These are phyloP conservation scores for Paralagenidium karlingii DNA, from an alignment of 352 stramenopile genomes.

Conservation along the genomic window DNA sequence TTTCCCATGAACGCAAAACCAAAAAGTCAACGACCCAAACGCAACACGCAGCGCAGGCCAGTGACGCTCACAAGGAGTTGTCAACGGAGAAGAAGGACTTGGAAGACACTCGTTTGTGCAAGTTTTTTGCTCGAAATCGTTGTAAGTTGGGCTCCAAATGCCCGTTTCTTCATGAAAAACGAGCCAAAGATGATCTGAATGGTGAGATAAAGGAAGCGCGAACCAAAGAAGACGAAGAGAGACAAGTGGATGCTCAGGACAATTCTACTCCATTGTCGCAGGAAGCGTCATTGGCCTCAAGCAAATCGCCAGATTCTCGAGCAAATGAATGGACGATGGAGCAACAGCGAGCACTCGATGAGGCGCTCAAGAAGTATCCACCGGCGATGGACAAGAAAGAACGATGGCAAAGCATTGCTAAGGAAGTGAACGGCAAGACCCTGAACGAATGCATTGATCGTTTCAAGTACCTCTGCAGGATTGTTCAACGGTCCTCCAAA, in stretches of 20 bases:
- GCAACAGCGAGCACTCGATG: conserved; percentile 53
- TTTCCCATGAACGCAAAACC: conserved; percentile 20
- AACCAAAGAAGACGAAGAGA: conserved; percentile 7
- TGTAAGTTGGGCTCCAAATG: conserved; percentile 6
- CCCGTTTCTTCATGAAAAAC: conserved; percentile 12
- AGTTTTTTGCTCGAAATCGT: conserved; percentile 1
- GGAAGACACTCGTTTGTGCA: conserved; percentile 2
- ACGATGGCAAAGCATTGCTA: conserved; percentile 52
- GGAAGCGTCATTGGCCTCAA: too few relatives aligned
- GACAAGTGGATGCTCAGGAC: conserved; percentile 3
- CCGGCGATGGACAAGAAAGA: conserved; percentile 54
- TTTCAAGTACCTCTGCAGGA: conserved; percentile 45
- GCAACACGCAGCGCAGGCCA: not conserved
- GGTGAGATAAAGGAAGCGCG: too few relatives aligned
- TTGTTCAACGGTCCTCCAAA: conserved; percentile 15
- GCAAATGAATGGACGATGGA: conserved; percentile 29
- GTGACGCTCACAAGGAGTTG: not conserved
- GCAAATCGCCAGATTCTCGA: too few relatives aligned
- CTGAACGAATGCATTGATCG: conserved; percentile 78
- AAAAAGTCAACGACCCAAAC: conserved; percentile 2
- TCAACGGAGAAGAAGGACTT: not conserved
- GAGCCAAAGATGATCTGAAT: too few relatives aligned
- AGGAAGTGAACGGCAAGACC: conserved; percentile 43
- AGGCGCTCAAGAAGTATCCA: conserved; percentile 59
- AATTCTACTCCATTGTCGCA: too few relatives aligned